Evolutionary conservation across 805 yeast genomes (phyloP), one percentile per base, ranked within the genome.

Genomic region (Yarrowia divulgata): DNA sequence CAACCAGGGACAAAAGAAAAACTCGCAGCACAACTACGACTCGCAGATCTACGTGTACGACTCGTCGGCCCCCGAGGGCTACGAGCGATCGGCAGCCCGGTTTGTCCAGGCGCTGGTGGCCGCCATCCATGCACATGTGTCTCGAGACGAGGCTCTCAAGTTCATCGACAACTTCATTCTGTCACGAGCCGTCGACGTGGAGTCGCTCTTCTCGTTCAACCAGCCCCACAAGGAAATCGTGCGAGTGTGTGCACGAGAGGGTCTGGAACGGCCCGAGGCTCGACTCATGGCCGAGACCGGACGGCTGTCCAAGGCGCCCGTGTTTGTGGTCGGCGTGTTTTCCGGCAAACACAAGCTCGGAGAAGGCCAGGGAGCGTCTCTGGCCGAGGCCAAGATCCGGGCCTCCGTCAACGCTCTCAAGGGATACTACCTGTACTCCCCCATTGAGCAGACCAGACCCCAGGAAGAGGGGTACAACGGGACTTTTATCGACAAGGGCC

Each of bases 221-320:
- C 89, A 89, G 76, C 97, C 98, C 49, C 90, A 94, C 14, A 85
- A 95, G 77, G 95, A 93, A 77, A 83, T 95, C 70, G 85, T 91
- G 1, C 85, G 87, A 70, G 80, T 95, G 63, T 88, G 97, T 75
- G 88, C 86, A 69, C 87, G 93, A 72, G 90, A 93, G 76, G 85
- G 86, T 14, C 82, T 94, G 72, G 85, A 85, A 64, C 84, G 86
- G 23, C 97, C 98, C 37, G 85, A 90, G 6, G 88, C 93, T 58
- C 87, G 96, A 76, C 84, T 95, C 70, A 81, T 95, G 69, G 93
- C 97, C 42, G 99, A 95, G 80, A 90, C 97, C 37, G 99, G 99
- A 78, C 86, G 99, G 79, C 82, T 84, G 74, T 87, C 97, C 2
- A 84, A 86, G 70, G 87, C 90, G 58, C 97, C 99, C 32, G 89